Percentiles rank a stretch among this genome's conserved stretches.
phyloP scores from a whole-genome alignment of 345 rosid species.

The Geranium brycei region DNA sequence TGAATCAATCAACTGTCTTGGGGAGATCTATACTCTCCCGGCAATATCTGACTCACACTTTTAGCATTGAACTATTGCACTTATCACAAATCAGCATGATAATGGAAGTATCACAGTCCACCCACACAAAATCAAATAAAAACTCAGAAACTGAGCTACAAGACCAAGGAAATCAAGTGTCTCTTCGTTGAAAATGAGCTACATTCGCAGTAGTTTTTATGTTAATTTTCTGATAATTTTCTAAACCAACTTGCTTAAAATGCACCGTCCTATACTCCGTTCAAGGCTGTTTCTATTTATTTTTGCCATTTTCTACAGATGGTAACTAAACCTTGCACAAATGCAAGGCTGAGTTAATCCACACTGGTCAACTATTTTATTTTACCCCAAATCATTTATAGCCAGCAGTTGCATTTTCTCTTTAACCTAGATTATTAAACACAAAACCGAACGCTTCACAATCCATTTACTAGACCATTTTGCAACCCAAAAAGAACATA shows the following conservation, averaged over 20 bases:
- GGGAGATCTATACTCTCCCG: not conserved
- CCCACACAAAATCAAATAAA: too few species aligned
- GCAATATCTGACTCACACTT: too few species aligned
- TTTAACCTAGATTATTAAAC: not conserved
- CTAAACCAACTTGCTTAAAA: not conserved
- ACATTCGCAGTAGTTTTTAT: not conserved
- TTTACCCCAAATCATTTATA: not conserved
- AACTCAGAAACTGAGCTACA: too few species aligned
- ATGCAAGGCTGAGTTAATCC: not conserved
- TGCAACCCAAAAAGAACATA: not conserved
- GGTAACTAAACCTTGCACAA: not conserved
- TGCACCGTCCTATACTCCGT: not conserved
- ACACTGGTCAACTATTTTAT: too few species aligned
- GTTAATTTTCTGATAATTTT: too few species aligned
- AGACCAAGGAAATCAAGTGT: too few species aligned
- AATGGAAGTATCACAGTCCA: too few species aligned
- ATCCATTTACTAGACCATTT: not conserved
- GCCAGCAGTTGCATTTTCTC: not conserved
- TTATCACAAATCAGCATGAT: too few species aligned
- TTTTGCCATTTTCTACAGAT: not conserved
- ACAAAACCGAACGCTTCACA: not conserved
- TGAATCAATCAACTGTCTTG: not conserved
- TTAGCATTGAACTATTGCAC: too few species aligned
- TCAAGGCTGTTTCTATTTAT: not conserved
- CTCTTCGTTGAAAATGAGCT: not conserved